A percentile compares a stretch with the other conserved stretches of the same genome.
phyloP scores from a whole-genome alignment of 495 filamentous ascomycete genomes.

The Xylaria flabelliformis region DNA sequence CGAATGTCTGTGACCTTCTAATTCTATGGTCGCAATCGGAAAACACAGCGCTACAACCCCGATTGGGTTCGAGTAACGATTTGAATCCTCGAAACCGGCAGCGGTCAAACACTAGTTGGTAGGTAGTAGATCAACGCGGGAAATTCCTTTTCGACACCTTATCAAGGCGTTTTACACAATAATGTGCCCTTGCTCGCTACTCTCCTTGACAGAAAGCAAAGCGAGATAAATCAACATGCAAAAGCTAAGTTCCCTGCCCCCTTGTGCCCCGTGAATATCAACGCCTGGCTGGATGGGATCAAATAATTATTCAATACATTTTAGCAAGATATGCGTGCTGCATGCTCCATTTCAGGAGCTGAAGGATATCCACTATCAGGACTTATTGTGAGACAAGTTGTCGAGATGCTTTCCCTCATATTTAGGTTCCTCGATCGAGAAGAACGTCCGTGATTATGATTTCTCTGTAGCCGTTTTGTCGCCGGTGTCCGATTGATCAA shows the following conservation, averaged over 20 bases:
- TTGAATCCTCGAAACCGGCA: neutral
- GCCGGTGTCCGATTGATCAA: conserved; percentile 51
- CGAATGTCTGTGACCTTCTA: conserved; percentile 14
- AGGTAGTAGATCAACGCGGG: neutral
- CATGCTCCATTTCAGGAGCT: neutral
- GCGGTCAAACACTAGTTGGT: neutral
- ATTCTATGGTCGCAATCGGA: conserved; percentile 18
- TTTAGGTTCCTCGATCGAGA: neutral
- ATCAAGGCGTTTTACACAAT: neutral
- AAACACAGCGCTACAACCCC: conserved; percentile 16
- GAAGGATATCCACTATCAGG: neutral
- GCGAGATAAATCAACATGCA: conserved; percentile 28
- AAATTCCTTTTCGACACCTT: conserved; percentile 3
- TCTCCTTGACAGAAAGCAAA: conserved; percentile 6
- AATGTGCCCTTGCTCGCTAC: neutral
- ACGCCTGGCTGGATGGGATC: conserved; percentile 41
- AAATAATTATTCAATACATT: conserved; percentile 39
- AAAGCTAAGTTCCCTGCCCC: conserved; percentile 32
- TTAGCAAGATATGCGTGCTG: conserved; percentile 20
- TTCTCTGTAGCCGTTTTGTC: conserved; percentile 31
- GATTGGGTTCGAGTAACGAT: neutral
- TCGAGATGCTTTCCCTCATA: conserved; percentile 4
- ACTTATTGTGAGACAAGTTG: neutral
- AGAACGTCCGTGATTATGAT: conserved; percentile 13
- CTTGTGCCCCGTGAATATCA: conserved; percentile 35